phyloP scores from a whole-genome alignment of 148 eudicot species.

The Dysphania ambrosioides region DNA sequence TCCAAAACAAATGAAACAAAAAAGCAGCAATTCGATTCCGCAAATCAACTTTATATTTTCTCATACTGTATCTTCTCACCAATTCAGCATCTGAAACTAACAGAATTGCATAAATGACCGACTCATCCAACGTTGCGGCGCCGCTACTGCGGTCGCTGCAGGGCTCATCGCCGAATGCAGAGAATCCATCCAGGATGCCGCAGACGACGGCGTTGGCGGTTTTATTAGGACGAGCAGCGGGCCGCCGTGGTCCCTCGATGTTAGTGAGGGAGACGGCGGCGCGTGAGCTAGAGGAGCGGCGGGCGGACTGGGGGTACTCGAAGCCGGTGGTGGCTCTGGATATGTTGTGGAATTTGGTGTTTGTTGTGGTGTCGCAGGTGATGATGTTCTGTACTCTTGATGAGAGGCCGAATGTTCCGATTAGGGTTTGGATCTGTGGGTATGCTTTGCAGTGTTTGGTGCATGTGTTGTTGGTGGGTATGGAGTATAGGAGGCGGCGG shows the following conservation, averaged over 20 bases:
- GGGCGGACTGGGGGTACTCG: slow-evolving; percentile 94
- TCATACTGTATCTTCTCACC: too few relatives aligned
- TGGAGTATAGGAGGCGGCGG: slow-evolving; percentile 59
- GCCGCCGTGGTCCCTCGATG: slow-evolving; percentile 71
- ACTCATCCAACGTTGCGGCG: slow-evolving; percentile 28
- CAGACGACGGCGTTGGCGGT: slow-evolving; percentile 41
- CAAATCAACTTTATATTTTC: too few relatives aligned
- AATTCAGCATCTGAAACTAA: too few relatives aligned
- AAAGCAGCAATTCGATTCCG: too few relatives aligned
- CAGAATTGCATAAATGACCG: too few relatives aligned
- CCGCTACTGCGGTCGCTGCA: slow-evolving; percentile 54
- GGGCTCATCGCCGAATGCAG: slow-evolving; percentile 1
- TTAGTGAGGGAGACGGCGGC: slow-evolving; percentile 92
- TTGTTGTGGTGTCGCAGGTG: slow-evolving; percentile 54
- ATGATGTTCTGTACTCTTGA: slow-evolving; percentile 44
- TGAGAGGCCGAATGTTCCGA: slow-evolving; percentile 64
- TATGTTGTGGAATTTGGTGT: slow-evolving; percentile 75
- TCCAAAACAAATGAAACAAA: too few relatives aligned
- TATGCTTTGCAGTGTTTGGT: slow-evolving; percentile 75
- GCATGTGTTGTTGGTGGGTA: slow-evolving; percentile 77
- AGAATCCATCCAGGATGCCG: slow-evolving; percentile 21
- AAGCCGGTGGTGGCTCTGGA: slow-evolving; percentile 89
- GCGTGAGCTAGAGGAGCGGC: slow-evolving; percentile 76
- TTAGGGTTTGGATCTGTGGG: slow-evolving; percentile 89
- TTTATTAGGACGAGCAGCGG: slow-evolving; percentile 58